Evolutionary conservation across 257 asterid genomes (phyloP).

Genomic region (Nicotiana tomentosiformis): DNA sequence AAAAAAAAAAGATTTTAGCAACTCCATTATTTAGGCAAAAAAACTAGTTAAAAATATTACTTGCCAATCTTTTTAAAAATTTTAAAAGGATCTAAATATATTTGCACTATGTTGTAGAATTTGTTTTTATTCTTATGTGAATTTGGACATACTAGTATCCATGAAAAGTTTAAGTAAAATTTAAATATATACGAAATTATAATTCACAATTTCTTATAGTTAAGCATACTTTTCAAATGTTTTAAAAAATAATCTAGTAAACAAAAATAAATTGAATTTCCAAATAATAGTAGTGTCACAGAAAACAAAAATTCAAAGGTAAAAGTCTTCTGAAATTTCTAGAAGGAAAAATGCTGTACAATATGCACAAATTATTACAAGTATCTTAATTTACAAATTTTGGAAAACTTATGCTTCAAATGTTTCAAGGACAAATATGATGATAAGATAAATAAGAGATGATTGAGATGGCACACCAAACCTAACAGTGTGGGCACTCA

Average conservation of each 20-base stretch:
- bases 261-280: neutral
- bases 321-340: neutral
- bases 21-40: too few relatives aligned
- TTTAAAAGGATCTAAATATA: too few relatives aligned
- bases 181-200: too few relatives aligned
- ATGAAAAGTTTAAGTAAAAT: too few relatives aligned
- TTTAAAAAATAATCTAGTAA: neutral
- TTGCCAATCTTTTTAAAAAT: too few relatives aligned
- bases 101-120: too few relatives aligned
- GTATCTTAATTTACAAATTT: neutral
- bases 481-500: constrained; percentile 25
- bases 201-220: too few relatives aligned
- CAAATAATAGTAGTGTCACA: neutral
- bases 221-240: too few relatives aligned
- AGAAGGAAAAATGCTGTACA: neutral
- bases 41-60: too few relatives aligned
- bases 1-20: too few relatives aligned
- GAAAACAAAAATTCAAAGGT: neutral
- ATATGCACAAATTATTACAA: neutral
- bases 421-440: constrained; percentile 7
- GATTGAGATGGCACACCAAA: constrained; percentile 26
- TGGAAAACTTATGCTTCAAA: neutral
- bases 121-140: too few relatives aligned
- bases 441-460: constrained; percentile 4
- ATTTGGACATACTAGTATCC: too few relatives aligned